phyloP scores from a whole-genome alignment of 2,329 filamentous ascomycete genomes.

The Dothideomycetes sp. region DNA sequence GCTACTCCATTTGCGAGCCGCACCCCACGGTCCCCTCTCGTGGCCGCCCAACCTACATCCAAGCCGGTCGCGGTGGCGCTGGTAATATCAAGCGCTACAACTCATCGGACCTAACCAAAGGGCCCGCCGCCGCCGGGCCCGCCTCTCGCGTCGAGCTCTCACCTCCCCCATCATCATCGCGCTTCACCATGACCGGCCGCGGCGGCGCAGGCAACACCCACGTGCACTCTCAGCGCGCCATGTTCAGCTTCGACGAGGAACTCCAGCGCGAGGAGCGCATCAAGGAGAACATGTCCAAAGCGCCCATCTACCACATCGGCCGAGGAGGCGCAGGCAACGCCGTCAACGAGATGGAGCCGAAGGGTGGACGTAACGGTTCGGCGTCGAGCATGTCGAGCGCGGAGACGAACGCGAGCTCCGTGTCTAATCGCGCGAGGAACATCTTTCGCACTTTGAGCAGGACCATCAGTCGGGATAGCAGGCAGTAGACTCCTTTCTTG shows the following conservation, averaged over 20 bases:
- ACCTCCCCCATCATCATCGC: conserved; percentile 34
- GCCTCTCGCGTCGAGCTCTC: conserved; percentile 39
- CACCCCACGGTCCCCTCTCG: conserved; percentile 44
- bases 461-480: too few species aligned
- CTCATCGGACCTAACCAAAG: conserved; percentile 41
- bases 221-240: conserved; percentile 43
- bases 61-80: conserved; percentile 46
- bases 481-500: too few species aligned
- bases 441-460: too few species aligned
- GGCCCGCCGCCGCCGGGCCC: conserved; percentile 32
- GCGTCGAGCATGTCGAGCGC: conserved; percentile 2
- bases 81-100: conserved; percentile 47
- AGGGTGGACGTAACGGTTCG: conserved; percentile 8
- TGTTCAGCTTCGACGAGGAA: conserved; percentile 61
- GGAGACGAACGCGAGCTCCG: too few species aligned
- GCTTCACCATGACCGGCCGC: conserved; percentile 46
- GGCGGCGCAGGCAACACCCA: conserved; percentile 50
- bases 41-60: conserved; percentile 29
- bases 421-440: too few species aligned
- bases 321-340: conserved; percentile 50
- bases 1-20: conserved; percentile 49
- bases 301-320: conserved; percentile 54
- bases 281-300: conserved; percentile 35
- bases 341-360: conserved; percentile 27
- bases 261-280: conserved; percentile 46